Evolutionary conservation across 345 rosid species (phyloP).

Genomic region (Trapa incisa): DNA sequence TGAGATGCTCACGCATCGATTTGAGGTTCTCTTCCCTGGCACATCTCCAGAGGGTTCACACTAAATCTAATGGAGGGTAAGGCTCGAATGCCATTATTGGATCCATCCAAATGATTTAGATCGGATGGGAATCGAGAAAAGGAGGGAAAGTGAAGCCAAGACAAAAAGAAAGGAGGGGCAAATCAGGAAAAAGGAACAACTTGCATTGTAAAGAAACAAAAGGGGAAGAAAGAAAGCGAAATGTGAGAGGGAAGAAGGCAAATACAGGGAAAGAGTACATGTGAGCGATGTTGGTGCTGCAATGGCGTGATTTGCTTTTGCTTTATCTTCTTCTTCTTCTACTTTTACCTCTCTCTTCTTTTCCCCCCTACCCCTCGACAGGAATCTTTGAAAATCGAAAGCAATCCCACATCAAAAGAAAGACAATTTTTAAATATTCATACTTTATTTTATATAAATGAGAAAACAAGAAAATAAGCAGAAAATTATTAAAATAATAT

Average conservation of each 20-base stretch:
- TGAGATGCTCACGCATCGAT: no score
- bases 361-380: background rate
- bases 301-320: constrained; percentile 3
- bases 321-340: background rate
- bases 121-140: background rate
- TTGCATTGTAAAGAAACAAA: background rate
- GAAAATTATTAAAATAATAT: no score
- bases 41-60: no score
- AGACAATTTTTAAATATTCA: no score
- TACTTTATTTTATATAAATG: no score
- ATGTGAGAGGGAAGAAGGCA: constrained; percentile 21
- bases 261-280: constrained; percentile 23
- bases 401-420: background rate
- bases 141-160: constrained; percentile 16
- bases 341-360: background rate
- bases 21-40: no score
- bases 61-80: no score
- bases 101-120: no score
- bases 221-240: constrained; percentile 29
- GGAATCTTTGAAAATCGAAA: constrained; percentile 49
- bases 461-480: constrained; percentile 4
- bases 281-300: constrained; percentile 20
- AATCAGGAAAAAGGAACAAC: constrained; percentile 26
- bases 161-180: constrained; percentile 28
- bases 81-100: no score